Evolutionary conservation across 2,329 filamentous ascomycete species (phyloP), one percentile per base, ranked within the genome.

Genomic region (Amauroascus verrucosus): DNA sequence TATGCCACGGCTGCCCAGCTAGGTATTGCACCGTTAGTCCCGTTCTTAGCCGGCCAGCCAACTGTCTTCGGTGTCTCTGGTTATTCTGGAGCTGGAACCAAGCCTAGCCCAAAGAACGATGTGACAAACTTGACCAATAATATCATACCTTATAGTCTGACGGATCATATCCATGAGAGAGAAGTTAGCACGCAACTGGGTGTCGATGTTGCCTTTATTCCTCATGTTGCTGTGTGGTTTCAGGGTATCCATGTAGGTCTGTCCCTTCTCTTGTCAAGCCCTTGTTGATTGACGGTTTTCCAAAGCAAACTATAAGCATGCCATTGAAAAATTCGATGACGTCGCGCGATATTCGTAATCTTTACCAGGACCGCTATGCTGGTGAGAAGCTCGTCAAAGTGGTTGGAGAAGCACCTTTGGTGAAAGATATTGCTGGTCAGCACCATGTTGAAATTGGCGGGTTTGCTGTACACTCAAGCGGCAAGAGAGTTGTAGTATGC

Each of bases 191-290:
- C 74, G 50, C 89, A 95, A 66, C 79, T 97, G 9, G 86, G 84
- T 47, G 77, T 75, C 13, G 73, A 80, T 16, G 83, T 95, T 9
- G 86, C 84, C 5, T 98, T 98, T 67, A 85, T 93, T 54, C 93
- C 93, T 6, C 93, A 97, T 69, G 90, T 95, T 22, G 88, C 89
- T n/a, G 82, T 85, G 13, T 97, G 89, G 91, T 97, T 97, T 80
- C 85, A 94, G 66, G 91, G 91, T 59, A 97, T 97, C 62, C 83
- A 88, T 66, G 75, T 77, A 72, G 68, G 67, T 64, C 6, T 46
- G 20, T 20, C 37, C 24, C 14, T 26, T 38, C 6, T 45, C 7
- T 13, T 40, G 6, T 16, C 44, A 38, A 22, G 53, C 41, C 55
- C 55, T 41, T 56, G 48, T 40, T 54, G 6, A 38, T 40, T 35